These are phyloP conservation scores for Pythium apleroticum DNA, from an alignment of 352 stramenopile species.

Conservation along the genomic window DNA sequence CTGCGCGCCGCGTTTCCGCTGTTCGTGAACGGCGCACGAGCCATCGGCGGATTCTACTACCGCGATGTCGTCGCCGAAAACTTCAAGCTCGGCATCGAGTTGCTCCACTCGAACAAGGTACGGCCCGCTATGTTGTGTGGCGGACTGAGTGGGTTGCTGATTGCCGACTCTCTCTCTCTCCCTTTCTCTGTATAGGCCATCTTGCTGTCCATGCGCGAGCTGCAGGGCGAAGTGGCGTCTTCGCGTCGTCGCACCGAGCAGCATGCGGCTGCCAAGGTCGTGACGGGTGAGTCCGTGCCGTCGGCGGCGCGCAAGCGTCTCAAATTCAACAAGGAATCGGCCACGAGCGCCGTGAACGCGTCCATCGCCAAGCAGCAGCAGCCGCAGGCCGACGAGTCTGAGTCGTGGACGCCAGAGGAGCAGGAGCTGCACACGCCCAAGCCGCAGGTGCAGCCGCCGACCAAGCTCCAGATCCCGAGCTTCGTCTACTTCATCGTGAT, in stretches of 20 bases:
- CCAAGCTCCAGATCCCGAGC: constrained; percentile 48
- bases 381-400: constrained; percentile 14
- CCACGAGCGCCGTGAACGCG: constrained; percentile 15
- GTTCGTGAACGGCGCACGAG: constrained; percentile 96
- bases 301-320: constrained; percentile 56
- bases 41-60: constrained; percentile 92
- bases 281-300: constrained; percentile 55
- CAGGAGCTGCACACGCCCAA: constrained; percentile 43
- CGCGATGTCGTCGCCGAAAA: constrained; percentile 69
- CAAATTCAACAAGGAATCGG: constrained; percentile 64
- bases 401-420: constrained; percentile 39
- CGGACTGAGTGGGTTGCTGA: background rate
- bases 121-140: background rate
- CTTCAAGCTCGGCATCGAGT: constrained; percentile 66
- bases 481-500: constrained; percentile 73
- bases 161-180: background rate
- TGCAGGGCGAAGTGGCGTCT: constrained; percentile 76
- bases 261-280: constrained; percentile 26
- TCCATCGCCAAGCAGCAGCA: constrained; percentile 8
- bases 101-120: constrained; percentile 83
- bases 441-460: constrained; percentile 50
- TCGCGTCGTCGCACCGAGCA: constrained; percentile 47
- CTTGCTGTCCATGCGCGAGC: constrained; percentile 72
- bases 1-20: constrained; percentile 93
- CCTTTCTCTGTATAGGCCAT: constrained; percentile 45